These are phyloP conservation scores for Naganishia kalamii DNA, from an alignment of 768 basidiomycete species.

Conservation along the genomic window DNA sequence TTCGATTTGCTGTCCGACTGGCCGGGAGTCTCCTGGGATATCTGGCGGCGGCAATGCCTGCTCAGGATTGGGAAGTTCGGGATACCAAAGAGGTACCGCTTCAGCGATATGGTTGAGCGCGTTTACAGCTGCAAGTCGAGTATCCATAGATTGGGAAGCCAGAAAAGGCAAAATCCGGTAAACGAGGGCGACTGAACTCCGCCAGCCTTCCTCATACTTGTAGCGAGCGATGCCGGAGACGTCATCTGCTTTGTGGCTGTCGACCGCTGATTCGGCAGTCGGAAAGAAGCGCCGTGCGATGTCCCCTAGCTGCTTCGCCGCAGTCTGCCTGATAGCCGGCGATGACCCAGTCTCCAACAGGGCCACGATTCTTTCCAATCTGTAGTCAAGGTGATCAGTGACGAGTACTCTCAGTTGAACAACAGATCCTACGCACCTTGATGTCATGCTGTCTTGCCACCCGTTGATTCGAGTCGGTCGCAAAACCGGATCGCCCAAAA, in stretches of 20 bases:
- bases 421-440: neutral
- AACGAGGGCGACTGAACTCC: constrained; percentile 81
- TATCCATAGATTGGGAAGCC: constrained; percentile 86
- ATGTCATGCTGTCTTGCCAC: constrained; percentile 11
- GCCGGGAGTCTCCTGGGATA: neutral
- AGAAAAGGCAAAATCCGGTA: constrained; percentile 78
- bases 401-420: neutral
- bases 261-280: neutral
- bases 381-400: constrained; percentile 39
- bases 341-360: constrained; percentile 94
- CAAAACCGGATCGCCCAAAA: neutral
- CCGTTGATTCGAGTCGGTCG: neutral
- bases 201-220: constrained; percentile 60
- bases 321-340: constrained; percentile 79
- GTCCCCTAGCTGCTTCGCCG: constrained; percentile 90
- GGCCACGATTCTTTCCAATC: constrained; percentile 93
- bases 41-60: neutral
- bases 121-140: constrained; percentile 78
- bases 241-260: neutral
- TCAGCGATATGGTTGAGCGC: constrained; percentile 82
- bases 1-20: neutral
- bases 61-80: constrained; percentile 15
- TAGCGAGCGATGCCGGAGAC: constrained; percentile 11
- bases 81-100: constrained; percentile 70
- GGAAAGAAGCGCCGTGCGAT: constrained; percentile 47